Conservation (phyloP, 2,329 filamentous ascomycete genomes). For the Neoscytalidium dimidiatum region DNA sequence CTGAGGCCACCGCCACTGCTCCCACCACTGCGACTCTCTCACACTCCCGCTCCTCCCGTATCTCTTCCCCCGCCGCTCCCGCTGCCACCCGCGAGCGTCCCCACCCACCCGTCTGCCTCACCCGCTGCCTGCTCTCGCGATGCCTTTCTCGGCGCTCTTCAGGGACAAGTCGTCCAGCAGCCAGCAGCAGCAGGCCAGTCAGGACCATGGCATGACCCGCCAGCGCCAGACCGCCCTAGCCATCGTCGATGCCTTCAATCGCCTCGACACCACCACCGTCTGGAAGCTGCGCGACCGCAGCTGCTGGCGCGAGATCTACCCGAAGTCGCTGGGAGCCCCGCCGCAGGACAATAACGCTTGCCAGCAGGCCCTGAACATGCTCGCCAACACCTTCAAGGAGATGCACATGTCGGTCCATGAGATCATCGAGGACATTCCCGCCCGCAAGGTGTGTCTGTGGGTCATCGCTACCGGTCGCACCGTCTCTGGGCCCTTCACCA, state of each 20-base stretch:
- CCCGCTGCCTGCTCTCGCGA: neutral
- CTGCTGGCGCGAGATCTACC: conserved; percentile 17
- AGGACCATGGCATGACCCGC: conserved; percentile 21
- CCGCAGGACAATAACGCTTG: conserved; percentile 5
- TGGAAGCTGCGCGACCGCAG: conserved; percentile 4
- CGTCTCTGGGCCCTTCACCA: conserved; percentile 26
- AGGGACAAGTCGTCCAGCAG: neutral
- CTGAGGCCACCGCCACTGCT: neutral
- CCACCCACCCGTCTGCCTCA: neutral
- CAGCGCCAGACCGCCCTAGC: conserved; percentile 30
- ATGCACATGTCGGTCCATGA: conserved; percentile 10
- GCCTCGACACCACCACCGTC: conserved; percentile 15
- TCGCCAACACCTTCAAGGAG: conserved; percentile 12
- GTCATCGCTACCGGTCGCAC: conserved; percentile 5
- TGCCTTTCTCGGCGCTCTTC: neutral
- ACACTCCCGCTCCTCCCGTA: too few relatives aligned
- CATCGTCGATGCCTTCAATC: conserved; percentile 19
- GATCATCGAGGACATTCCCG: conserved; percentile 13
- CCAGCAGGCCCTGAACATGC: conserved; percentile 7
- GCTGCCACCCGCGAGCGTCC: neutral
- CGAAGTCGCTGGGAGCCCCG: conserved; percentile 1
- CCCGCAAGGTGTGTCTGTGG: conserved; percentile 17
- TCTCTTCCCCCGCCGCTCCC: neutral
- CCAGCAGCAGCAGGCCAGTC: neutral
- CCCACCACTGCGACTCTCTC: too few relatives aligned